Conservation (phyloP, 192 early-diverging fungal species). For the Coemansia nantahalensis region DNA sequence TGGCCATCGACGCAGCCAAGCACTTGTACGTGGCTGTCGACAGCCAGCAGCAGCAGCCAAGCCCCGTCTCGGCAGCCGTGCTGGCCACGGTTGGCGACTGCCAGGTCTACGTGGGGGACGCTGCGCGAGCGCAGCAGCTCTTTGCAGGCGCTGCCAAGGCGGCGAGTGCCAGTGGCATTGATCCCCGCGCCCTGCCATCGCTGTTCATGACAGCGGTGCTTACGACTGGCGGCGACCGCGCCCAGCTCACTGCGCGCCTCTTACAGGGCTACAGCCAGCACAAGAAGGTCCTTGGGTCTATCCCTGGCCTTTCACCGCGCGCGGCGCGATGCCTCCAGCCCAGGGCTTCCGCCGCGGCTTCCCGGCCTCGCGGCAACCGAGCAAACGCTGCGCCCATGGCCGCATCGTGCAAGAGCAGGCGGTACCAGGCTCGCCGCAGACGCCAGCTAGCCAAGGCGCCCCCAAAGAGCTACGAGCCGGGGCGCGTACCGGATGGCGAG, state of each 20-base stretch:
- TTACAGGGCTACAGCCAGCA: constrained; percentile 24
- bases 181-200: constrained; percentile 6
- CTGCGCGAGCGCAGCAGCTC: constrained; percentile 10
- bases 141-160: constrained; percentile 12
- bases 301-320: constrained; percentile 28
- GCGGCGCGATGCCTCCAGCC: constrained; percentile 34
- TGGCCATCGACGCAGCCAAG: constrained; percentile 12
- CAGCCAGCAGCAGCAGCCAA: constrained; percentile 1
- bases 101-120: constrained; percentile 24
- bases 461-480: constrained; percentile 36
- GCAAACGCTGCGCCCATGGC: neutral
- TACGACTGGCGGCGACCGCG: neutral
- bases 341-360: neutral
- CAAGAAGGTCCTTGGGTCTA: constrained; percentile 1
- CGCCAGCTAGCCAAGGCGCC: constrained; percentile 30
- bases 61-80: constrained; percentile 3
- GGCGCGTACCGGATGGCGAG: constrained; percentile 35
- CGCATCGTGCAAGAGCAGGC: neutral
- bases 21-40: constrained; percentile 11
- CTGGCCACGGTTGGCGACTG: constrained; percentile 34
- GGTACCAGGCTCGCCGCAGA: constrained; percentile 24
- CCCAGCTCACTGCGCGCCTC: constrained; percentile 7
- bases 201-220: constrained; percentile 18
- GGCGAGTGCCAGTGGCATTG: neutral
- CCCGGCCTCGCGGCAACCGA: neutral